Evolutionary conservation across 2,329 filamentous ascomycete genomes (phyloP).

Genomic region (Aspergillus neoniger): DNA sequence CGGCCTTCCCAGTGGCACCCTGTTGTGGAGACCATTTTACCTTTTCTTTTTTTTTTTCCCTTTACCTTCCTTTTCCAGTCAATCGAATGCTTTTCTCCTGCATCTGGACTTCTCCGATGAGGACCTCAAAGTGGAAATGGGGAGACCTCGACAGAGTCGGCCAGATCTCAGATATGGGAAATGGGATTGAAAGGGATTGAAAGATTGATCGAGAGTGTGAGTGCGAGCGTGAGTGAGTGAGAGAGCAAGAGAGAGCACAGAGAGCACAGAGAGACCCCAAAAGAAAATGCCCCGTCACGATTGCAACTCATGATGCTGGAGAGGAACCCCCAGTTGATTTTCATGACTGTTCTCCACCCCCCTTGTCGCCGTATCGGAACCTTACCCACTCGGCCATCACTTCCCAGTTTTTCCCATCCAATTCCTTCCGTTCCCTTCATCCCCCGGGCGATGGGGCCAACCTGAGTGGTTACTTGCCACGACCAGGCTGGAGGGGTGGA

Average conservation of each 20-base stretch:
- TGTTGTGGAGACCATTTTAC: conserved; percentile 9
- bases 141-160: not conserved
- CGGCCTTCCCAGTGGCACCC: conserved; percentile 7
- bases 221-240: not conserved
- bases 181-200: not conserved
- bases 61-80: conserved; percentile 3
- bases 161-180: not conserved
- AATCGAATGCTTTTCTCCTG: conserved; percentile 6
- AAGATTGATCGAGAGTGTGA: not conserved
- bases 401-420: conserved; percentile 7
- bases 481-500: not conserved
- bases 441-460: conserved; percentile 7
- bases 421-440: conserved; percentile 9
- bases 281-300: conserved; percentile 2
- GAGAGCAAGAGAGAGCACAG: not conserved
- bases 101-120: conserved; percentile 5
- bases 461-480: conserved; percentile 7
- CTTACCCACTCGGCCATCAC: conserved; percentile 11
- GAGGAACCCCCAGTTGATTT: conserved; percentile 5
- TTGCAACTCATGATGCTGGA: conserved; percentile 11
- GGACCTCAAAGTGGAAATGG: not conserved
- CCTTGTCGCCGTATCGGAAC: conserved; percentile 17
- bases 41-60: conserved; percentile 1
- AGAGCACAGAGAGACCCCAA: not conserved
- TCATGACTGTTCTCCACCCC: conserved; percentile 16